Conservation (phyloP, 257 asterid genomes). For the Nicotiana obtusifolia region DNA sequence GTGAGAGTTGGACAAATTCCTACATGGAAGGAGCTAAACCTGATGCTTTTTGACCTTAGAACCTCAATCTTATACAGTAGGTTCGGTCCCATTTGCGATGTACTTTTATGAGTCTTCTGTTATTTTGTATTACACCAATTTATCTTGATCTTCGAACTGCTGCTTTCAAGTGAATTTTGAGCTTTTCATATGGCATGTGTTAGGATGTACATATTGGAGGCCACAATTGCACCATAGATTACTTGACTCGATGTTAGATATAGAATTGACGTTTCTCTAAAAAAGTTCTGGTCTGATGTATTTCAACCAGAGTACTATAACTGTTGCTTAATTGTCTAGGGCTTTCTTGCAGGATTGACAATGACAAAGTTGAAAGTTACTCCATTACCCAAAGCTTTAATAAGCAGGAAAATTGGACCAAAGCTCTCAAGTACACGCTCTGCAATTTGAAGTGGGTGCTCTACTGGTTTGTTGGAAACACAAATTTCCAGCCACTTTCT, state of each 20-base stretch:
- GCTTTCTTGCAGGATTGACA: constrained; percentile 69
- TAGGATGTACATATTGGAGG: background rate
- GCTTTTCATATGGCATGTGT: background rate
- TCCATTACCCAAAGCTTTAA: constrained; percentile 96
- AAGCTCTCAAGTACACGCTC: constrained; percentile 96
- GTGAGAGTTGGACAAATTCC: background rate
- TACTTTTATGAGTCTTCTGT: background rate
- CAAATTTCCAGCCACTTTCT: constrained; percentile 83
- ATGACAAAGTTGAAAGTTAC: constrained; percentile 82
- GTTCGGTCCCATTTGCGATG: too few species aligned
- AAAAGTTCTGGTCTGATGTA: background rate
- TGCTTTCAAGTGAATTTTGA: background rate
- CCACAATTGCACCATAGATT: background rate
- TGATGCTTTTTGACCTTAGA: too few species aligned
- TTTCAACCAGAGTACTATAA: background rate
- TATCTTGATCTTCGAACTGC: background rate
- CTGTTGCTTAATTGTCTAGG: background rate
- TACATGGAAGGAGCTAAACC: background rate
- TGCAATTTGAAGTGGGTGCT: constrained; percentile 97
- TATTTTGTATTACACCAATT: background rate
- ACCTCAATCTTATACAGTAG: too few species aligned
- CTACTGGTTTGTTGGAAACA: constrained; percentile 94
- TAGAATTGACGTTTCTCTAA: background rate
- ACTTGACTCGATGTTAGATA: background rate
- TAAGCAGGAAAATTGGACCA: constrained; percentile 93